A percentile compares a stretch with the other conserved stretches of the same genome.
These are phyloP conservation scores for Magnusiomyces paraingens DNA, from an alignment of 1,139 yeast species.

Conservation along the genomic window DNA sequence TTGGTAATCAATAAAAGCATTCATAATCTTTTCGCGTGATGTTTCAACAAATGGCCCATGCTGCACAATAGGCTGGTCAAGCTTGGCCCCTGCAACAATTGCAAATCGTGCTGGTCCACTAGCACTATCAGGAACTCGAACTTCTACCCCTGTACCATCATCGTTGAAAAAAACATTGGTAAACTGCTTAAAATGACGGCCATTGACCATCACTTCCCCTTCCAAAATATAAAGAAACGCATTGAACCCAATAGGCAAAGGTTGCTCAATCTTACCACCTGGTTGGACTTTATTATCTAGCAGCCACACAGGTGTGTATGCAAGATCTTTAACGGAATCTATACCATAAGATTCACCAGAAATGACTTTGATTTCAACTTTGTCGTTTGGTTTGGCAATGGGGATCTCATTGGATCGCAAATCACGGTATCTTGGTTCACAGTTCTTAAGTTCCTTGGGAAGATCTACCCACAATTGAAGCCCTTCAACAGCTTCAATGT, in stretches of 20 bases:
- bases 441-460: constrained; percentile 59
- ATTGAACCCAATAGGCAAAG: constrained; percentile 53
- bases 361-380: constrained; percentile 63
- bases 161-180: constrained; percentile 39
- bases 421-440: constrained; percentile 71
- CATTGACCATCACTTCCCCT: constrained; percentile 54
- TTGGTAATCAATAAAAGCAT: constrained; percentile 69
- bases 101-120: constrained; percentile 49
- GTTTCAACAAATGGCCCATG: constrained; percentile 88
- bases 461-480: no score
- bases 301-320: constrained; percentile 72
- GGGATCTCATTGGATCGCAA: constrained; percentile 68
- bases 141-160: constrained; percentile 25
- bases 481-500: constrained; percentile 46
- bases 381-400: constrained; percentile 57
- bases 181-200: constrained; percentile 23
- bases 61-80: constrained; percentile 74
- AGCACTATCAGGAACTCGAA: constrained; percentile 25
- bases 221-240: constrained; percentile 58
- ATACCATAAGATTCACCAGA: constrained; percentile 75
- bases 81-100: constrained; percentile 66
- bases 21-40: constrained; percentile 50
- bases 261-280: constrained; percentile 61
- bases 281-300: constrained; percentile 61
- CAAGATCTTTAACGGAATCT: constrained; percentile 64